A percentile compares a stretch with the other conserved stretches of the same genome.
Evolutionary conservation across 2,329 filamentous ascomycete genomes (phyloP).

Genomic region (Pestalotiopsis sp.): DNA sequence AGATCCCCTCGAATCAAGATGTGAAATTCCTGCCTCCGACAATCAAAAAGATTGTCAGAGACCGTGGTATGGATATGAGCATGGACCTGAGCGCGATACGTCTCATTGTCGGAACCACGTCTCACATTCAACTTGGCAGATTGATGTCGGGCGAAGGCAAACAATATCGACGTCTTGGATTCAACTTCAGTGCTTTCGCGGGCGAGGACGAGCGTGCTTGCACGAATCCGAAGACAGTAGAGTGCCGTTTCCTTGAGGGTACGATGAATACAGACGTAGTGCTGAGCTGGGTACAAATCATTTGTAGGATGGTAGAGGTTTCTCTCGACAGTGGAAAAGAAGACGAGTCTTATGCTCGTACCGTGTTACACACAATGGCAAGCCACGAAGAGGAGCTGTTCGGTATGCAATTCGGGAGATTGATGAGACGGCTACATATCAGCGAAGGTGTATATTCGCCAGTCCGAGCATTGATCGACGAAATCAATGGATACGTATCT

Average conservation of each 20-base stretch:
- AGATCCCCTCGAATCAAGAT: not conserved
- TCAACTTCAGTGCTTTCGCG: conserved; percentile 44
- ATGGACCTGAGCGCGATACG: conserved; percentile 25
- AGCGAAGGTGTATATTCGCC: conserved; percentile 1
- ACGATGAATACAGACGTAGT: conserved; percentile 31
- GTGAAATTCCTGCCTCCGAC: conserved; percentile 12
- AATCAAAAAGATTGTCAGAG: not conserved
- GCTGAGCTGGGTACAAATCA: conserved; percentile 36
- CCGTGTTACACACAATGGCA: not conserved
- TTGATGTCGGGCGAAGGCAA: conserved; percentile 36
- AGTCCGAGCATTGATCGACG: conserved; percentile 1
- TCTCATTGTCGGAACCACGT: conserved; percentile 31
- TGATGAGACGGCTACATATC: conserved; percentile 12
- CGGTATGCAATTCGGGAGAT: not conserved
- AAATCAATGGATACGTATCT: not conserved
- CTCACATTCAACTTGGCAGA: conserved; percentile 33
- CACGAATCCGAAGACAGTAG: conserved; percentile 37
- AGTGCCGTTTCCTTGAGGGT: conserved; percentile 42
- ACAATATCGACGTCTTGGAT: conserved; percentile 38
- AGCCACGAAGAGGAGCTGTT: not conserved
- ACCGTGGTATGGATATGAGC: not conserved
- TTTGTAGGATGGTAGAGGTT: conserved; percentile 31
- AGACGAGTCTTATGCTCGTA: conserved; percentile 3
- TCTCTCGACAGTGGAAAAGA: conserved; percentile 18
- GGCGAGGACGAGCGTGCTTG: conserved; percentile 35